Conservation (phyloP, 805 yeast species). For the Suhomyces sp. region DNA sequence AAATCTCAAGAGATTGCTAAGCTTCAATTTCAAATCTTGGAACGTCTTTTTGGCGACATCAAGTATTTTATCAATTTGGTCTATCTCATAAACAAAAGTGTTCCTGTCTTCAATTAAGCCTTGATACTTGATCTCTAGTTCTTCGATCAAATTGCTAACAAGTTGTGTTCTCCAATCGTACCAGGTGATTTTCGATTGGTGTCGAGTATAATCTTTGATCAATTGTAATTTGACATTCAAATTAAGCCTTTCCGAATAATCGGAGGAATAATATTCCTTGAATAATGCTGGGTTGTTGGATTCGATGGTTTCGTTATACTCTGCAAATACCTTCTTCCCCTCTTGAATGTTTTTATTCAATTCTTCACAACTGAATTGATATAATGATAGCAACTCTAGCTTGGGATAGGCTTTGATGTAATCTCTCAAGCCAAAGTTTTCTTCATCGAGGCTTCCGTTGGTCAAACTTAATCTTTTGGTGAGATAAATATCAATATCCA, state of each 20-base stretch:
- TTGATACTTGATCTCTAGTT: constrained; percentile 21
- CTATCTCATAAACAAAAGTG: constrained; percentile 12
- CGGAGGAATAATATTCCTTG: constrained; percentile 44
- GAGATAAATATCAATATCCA: constrained; percentile 31
- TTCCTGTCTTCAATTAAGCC: constrained; percentile 19
- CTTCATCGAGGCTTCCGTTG: constrained; percentile 4
- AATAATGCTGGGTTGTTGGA: constrained; percentile 50
- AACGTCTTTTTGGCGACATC: constrained; percentile 9
- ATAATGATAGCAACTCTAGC: constrained; percentile 46
- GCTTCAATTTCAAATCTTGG: constrained; percentile 13
- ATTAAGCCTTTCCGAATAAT: constrained; percentile 33
- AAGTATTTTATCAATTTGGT: constrained; percentile 10
- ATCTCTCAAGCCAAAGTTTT: constrained; percentile 25
- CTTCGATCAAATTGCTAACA: constrained; percentile 41
- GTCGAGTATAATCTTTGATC: constrained; percentile 49
- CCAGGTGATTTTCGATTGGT: constrained; percentile 57
- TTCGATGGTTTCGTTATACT: constrained; percentile 44
- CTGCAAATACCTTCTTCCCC: constrained; percentile 46
- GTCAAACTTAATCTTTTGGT: constrained; percentile 23
- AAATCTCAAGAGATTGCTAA: constrained; percentile 11
- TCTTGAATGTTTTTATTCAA: constrained; percentile 48
- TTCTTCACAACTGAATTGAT: constrained; percentile 54
- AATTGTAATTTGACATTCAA: constrained; percentile 49
- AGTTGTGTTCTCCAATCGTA: constrained; percentile 60
- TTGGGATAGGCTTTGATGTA: constrained; percentile 38